phyloP scores from a whole-genome alignment of 2,329 filamentous ascomycete species.

The Talaromyces pinophilus region DNA sequence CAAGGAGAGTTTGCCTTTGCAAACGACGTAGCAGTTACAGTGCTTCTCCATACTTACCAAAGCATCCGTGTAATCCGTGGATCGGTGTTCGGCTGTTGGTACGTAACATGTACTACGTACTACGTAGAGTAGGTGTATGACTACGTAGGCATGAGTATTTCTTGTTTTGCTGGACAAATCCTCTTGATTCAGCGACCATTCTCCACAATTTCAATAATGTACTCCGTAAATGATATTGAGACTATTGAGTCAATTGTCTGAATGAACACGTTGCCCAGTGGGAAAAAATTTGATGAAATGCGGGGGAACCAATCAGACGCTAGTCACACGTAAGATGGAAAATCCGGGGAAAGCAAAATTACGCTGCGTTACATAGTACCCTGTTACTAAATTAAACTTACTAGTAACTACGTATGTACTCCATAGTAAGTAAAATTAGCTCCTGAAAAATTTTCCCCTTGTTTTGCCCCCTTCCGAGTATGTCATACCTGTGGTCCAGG shows the following conservation, averaged over 20 bases:
- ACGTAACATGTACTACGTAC: too few relatives aligned
- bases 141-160: not conserved
- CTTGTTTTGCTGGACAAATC: not conserved
- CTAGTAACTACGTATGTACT: too few relatives aligned
- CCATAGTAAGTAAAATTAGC: not conserved
- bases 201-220: not conserved
- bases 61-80: not conserved
- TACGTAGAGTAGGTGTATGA: not conserved
- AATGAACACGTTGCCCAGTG: not conserved
- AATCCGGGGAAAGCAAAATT: constrained; percentile 10
- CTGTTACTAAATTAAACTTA: not conserved
- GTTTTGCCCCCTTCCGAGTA: constrained; percentile 3
- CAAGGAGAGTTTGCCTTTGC: not conserved
- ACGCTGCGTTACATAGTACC: not conserved
- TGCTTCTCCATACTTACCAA: not conserved
- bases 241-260: not conserved
- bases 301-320: not conserved
- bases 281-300: not conserved
- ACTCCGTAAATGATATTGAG: not conserved
- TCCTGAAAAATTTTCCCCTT: constrained; percentile 3
- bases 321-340: not conserved
- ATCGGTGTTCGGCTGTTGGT: not conserved
- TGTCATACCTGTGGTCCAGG: not conserved
- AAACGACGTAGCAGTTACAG: constrained; percentile 1
- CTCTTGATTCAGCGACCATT: not conserved